A percentile compares a stretch with the other conserved stretches of the same genome.
These are phyloP conservation scores for Wickerhamiella pararugosa DNA, from an alignment of 1,139 yeast genomes.

Conservation along the genomic window DNA sequence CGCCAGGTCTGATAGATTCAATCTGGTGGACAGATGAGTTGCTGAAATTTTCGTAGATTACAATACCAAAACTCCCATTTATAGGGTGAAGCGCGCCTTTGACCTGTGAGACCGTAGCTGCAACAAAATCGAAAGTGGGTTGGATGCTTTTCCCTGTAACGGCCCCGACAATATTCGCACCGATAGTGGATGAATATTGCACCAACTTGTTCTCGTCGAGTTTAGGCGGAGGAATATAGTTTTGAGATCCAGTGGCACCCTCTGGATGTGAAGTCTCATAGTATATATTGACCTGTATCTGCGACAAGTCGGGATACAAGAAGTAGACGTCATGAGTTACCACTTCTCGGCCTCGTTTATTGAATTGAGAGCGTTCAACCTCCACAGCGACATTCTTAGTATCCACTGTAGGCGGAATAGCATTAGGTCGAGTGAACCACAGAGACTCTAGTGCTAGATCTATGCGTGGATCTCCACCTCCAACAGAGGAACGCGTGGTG, in stretches of 20 bases:
- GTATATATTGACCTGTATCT: constrained; percentile 37
- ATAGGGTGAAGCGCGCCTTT: constrained; percentile 40
- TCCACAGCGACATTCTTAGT: constrained; percentile 38
- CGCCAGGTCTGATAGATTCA: constrained; percentile 70
- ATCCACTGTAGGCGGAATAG: constrained; percentile 43
- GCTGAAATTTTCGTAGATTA: constrained; percentile 47
- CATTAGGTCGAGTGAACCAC: constrained; percentile 52
- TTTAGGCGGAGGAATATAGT: constrained; percentile 32
- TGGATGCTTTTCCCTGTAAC: constrained; percentile 6
- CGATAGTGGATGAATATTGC: constrained; percentile 27
- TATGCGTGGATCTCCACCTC: constrained; percentile 16
- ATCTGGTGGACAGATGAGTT: constrained; percentile 41
- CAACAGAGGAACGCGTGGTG: constrained; percentile 11
- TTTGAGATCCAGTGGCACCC: constrained; percentile 12
- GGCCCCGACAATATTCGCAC: constrained; percentile 20
- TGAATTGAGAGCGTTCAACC: constrained; percentile 41
- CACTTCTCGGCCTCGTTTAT: constrained; percentile 40
- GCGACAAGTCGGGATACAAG: constrained; percentile 59
- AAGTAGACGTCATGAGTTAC: constrained; percentile 55
- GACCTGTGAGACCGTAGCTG: constrained; percentile 22
- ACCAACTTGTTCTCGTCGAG: constrained; percentile 36
- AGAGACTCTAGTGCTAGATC: constrained; percentile 27
- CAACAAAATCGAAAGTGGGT: constrained; percentile 17
- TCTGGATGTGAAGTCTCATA: constrained; percentile 32
- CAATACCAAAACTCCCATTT: constrained; percentile 58